Evolutionary conservation across 768 basidiomycete genomes (phyloP).

Genomic region (Russula emetica): DNA sequence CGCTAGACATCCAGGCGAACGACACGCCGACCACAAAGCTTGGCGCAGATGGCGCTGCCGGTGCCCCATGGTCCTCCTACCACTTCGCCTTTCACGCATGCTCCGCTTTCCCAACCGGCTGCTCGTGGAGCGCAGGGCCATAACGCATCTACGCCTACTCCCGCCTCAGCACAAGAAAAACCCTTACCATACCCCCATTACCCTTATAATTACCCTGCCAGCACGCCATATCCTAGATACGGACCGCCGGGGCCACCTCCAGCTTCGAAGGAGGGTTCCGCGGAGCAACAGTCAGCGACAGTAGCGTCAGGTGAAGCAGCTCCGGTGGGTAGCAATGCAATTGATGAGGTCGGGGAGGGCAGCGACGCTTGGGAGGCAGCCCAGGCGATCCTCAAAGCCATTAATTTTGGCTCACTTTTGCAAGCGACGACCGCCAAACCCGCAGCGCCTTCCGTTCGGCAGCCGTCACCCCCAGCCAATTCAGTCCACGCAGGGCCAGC

Average conservation of each 20-base stretch:
- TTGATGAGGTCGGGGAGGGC: constrained; percentile 38
- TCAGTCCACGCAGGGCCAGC: neutral
- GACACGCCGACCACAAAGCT: constrained; percentile 74
- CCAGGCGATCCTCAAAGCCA: constrained; percentile 70
- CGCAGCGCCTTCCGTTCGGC: constrained; percentile 21
- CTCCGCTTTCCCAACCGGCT: constrained; percentile 16
- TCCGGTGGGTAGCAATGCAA: constrained; percentile 17
- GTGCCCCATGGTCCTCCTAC: constrained; percentile 6
- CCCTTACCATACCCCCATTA: constrained; percentile 38
- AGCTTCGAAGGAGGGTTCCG: constrained; percentile 9
- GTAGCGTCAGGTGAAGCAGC: neutral
- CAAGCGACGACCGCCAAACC: constrained; percentile 35
- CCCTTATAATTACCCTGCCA: constrained; percentile 41
- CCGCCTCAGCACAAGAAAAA: constrained; percentile 32
- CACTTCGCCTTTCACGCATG: constrained; percentile 20
- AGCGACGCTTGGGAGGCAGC: constrained; percentile 73
- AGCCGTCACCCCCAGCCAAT: neutral
- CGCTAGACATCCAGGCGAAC: constrained; percentile 69
- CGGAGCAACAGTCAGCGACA: constrained; percentile 1
- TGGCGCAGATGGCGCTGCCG: constrained; percentile 32
- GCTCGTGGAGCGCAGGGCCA: constrained; percentile 22
- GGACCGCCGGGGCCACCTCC: constrained; percentile 28
- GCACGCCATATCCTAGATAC: constrained; percentile 32
- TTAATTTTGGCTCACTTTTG: constrained; percentile 60
- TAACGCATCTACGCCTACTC: constrained; percentile 36